Evolutionary conservation across 331 rosid species (phyloP).

Genomic region (Malus hybrid): DNA sequence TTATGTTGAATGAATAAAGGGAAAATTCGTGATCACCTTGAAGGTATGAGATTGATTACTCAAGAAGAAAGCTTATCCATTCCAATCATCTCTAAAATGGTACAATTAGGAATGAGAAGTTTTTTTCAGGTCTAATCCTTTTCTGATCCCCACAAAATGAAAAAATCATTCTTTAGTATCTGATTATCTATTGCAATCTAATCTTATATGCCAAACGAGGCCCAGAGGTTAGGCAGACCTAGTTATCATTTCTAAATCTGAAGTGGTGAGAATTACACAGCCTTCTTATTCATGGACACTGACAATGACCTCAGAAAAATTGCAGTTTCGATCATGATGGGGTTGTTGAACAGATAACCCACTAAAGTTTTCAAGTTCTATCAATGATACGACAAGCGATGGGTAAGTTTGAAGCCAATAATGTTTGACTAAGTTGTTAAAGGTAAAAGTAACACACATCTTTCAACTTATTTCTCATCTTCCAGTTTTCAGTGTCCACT

Average conservation of each 20-base stretch:
- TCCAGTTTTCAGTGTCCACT: not conserved
- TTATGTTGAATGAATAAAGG: too few species aligned
- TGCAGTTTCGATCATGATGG: not conserved
- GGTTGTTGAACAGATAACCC: not conserved
- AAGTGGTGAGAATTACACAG: not conserved
- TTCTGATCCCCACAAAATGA: too few species aligned
- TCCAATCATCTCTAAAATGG: too few species aligned
- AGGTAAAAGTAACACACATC: not conserved
- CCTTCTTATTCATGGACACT: not conserved
- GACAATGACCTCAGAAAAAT: not conserved
- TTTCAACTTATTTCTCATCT: slow-evolving; percentile 3
- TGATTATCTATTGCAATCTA: too few species aligned
- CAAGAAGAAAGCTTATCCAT: too few species aligned
- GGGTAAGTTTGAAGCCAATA: not conserved
- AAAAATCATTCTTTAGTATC: too few species aligned
- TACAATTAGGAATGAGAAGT: too few species aligned
- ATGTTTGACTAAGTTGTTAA: not conserved
- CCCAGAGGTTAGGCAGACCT: not conserved
- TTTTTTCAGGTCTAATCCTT: too few species aligned
- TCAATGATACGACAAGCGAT: not conserved
- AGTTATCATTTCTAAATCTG: not conserved
- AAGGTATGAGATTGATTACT: too few species aligned
- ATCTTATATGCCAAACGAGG: too few species aligned
- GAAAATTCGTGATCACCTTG: too few species aligned
- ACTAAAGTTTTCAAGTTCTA: not conserved